phyloP scores from a whole-genome alignment of 306 rosid species.

The Erythrophleum fordii region DNA sequence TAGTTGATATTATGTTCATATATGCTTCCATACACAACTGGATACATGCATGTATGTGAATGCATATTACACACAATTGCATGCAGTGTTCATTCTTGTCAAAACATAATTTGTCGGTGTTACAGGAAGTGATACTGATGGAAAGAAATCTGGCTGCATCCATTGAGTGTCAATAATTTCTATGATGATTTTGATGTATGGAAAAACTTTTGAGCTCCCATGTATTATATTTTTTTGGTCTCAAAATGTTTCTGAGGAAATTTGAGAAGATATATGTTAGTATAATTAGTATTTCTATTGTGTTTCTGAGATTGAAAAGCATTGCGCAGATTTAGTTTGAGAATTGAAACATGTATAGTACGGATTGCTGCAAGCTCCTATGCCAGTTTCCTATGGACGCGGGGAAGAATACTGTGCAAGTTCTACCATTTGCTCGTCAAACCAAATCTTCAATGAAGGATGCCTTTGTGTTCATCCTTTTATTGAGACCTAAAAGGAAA shows the following conservation, averaged over 20 bases:
- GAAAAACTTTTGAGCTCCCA: not conserved
- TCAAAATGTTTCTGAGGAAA: not conserved
- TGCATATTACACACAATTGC: not conserved
- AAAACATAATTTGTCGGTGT: constrained; percentile 21
- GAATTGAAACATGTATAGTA: constrained; percentile 32
- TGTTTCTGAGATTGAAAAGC: constrained; percentile 17
- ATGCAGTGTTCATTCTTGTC: not conserved
- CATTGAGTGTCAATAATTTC: not conserved
- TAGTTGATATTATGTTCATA: constrained; percentile 3
- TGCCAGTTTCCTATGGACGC: constrained; percentile 33
- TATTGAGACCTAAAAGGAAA: not conserved
- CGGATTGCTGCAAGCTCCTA: constrained; percentile 40
- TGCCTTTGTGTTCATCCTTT: not conserved
- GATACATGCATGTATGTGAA: not conserved
- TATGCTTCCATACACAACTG: not conserved
- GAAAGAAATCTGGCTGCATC: constrained; percentile 14
- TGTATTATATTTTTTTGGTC: not conserved
- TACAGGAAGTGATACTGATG: constrained; percentile 3
- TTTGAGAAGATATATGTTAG: not conserved
- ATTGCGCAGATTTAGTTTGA: constrained; percentile 30
- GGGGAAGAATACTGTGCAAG: constrained; percentile 22
- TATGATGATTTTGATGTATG: constrained; percentile 2
- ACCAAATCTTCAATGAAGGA: constrained; percentile 8
- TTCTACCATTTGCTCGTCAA: constrained; percentile 25
- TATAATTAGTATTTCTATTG: not conserved